Base-by-base conservation (phyloP, 140 eudicot species). In the Senecio squalidus region DNA sequence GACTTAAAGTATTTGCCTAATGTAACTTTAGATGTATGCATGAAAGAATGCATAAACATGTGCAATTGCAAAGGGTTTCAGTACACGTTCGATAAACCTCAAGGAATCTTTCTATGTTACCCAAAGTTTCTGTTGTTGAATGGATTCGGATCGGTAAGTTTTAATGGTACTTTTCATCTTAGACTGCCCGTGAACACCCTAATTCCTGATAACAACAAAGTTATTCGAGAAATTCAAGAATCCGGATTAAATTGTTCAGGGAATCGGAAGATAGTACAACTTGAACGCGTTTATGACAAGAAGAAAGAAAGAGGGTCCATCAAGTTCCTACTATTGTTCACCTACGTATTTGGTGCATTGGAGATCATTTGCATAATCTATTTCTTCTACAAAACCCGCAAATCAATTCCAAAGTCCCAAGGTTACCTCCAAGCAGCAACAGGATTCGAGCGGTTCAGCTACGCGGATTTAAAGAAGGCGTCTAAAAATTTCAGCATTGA, bases 21-120 rank as follows among this genome's bases (percentile, higher is more conserved):
- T 36, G 47, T 31, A 38, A 79, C 91, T 10, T 60, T 71, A 9
- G 65, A 76, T 9, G 55, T 16, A 31, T 78, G 90, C 26, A 66
- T 56, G 40, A 29, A 55, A 11, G 27, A 56, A 56, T 83, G 91
- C 72, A 45, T 31, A 60, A 57, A 67, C 18, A 18, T 63, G 14
- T 72, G 81, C 31, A 28, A 47, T 34, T 83, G 91, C 73, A 65
- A 75, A 72, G 90, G 85, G 25, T 68, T 82, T 38, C 80, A 78
- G 18, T 76, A 67, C 60, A 75, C 28, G 48, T 78, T 30, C 18
- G 67, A 62, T 36, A 38, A 25, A 25, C 34, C 33, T 2, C 41
- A n/a, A 38, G 84, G 82, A 0, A 36, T 16, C 20, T 75, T 64
- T 65, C 56, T 54, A 29, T 82, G 90, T 58, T 68, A 51, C 45